Evolutionary conservation across 2,329 filamentous ascomycete genomes (phyloP).

Genomic region (Colletotrichum scovillei): DNA sequence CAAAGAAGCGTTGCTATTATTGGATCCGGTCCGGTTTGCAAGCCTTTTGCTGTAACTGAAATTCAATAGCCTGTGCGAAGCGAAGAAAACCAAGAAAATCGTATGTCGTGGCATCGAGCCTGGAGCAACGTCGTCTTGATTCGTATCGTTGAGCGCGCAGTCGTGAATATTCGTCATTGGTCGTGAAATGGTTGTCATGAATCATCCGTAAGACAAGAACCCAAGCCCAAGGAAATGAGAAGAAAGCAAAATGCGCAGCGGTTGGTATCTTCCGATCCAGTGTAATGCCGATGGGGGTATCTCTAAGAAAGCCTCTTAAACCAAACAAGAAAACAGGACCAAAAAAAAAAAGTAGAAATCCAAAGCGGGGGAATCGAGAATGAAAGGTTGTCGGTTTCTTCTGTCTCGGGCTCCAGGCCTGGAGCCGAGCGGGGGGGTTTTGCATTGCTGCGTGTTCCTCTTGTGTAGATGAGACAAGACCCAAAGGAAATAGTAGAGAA

Average conservation of each 20-base stretch:
- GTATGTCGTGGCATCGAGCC: constrained; percentile 47
- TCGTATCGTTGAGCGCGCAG: constrained; percentile 43
- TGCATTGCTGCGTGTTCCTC: constrained; percentile 75
- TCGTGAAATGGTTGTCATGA: constrained; percentile 57
- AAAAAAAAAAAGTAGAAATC: constrained; percentile 43
- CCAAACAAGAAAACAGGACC: constrained; percentile 46
- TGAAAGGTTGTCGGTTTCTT: constrained; percentile 49
- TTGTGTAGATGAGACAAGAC: constrained; percentile 56
- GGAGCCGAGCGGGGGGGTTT: constrained; percentile 55
- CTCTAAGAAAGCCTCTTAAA: constrained; percentile 56
- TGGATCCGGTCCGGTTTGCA: constrained; percentile 44
- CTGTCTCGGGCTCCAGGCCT: constrained; percentile 55
- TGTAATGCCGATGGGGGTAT: constrained; percentile 48
- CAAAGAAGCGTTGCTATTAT: constrained; percentile 38
- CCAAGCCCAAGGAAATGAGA: constrained; percentile 47
- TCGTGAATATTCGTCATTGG: constrained; percentile 51
- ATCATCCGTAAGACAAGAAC: constrained; percentile 59
- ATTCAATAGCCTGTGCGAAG: constrained; percentile 37
- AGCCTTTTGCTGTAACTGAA: constrained; percentile 34
- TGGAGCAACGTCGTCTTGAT: constrained; percentile 40
- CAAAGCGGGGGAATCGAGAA: constrained; percentile 53
- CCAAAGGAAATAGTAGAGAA: constrained; percentile 41
- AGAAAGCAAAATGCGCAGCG: constrained; percentile 51
- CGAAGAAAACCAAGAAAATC: constrained; percentile 32
- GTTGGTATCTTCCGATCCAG: constrained; percentile 42